Evolutionary conservation across 2,329 filamentous ascomycete species (phyloP).

Genomic region (Curvularia verruculosa): DNA sequence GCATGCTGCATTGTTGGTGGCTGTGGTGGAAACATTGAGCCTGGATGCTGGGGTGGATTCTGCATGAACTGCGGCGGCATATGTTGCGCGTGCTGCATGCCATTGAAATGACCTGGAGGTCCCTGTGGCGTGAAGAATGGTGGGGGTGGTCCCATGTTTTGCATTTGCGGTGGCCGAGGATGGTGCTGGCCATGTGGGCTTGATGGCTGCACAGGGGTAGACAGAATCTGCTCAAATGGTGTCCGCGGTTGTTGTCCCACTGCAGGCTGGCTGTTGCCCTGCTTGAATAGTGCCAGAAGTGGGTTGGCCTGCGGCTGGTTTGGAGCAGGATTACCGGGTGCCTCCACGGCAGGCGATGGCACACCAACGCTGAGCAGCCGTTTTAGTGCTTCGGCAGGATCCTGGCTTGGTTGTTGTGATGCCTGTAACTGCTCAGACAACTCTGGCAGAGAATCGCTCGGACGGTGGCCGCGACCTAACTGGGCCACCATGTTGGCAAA

Average conservation of each 20-base stretch:
- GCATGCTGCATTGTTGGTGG: constrained; percentile 32
- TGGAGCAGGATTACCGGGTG: constrained; percentile 39
- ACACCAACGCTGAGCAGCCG: constrained; percentile 55
- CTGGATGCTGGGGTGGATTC: constrained; percentile 16
- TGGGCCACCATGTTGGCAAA: constrained; percentile 43
- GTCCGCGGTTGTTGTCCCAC: constrained; percentile 45
- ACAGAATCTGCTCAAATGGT: constrained; percentile 61
- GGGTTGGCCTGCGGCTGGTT: constrained; percentile 47
- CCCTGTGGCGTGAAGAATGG: constrained; percentile 53
- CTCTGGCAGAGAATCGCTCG: constrained; percentile 41
- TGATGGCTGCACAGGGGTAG: constrained; percentile 59
- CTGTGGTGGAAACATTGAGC: constrained; percentile 17
- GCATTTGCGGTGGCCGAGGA: constrained; percentile 59
- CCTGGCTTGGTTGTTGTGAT: constrained; percentile 35
- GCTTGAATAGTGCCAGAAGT: constrained; percentile 62
- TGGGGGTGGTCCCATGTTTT: constrained; percentile 57
- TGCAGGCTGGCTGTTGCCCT: constrained; percentile 27
- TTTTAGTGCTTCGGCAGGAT: constrained; percentile 61
- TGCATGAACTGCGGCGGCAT: constrained; percentile 31
- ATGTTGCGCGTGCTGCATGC: constrained; percentile 28
- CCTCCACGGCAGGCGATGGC: constrained; percentile 44
- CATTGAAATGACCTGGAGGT: constrained; percentile 31
- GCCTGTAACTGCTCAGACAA: constrained; percentile 32
- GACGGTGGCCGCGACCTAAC: constrained; percentile 34
- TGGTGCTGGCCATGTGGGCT: constrained; percentile 62